These are phyloP conservation scores for Anthracocystis setariae DNA, from an alignment of 1,284 basidiomycete genomes.

Conservation along the genomic window DNA sequence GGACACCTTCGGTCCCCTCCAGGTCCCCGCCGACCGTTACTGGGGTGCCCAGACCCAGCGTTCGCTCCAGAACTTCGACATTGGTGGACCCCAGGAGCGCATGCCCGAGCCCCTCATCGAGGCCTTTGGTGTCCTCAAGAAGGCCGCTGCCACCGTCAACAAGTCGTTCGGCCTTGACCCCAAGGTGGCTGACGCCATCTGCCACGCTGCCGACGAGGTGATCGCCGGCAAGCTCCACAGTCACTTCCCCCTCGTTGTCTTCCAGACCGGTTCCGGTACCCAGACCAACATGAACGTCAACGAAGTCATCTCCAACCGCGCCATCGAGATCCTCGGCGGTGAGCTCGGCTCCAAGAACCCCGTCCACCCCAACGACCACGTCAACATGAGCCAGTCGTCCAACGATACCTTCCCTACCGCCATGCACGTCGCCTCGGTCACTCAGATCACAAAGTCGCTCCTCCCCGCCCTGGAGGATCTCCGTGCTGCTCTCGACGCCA, in stretches of 20 bases:
- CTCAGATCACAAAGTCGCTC: constrained; percentile 82
- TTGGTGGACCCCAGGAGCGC: constrained; percentile 91
- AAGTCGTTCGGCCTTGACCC: constrained; percentile 88
- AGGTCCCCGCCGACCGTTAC: constrained; percentile 92
- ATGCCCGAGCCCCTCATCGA: constrained; percentile 94
- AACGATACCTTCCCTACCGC: constrained; percentile 99
- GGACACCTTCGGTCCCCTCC: constrained; percentile 90
- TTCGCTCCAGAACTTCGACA: constrained; percentile 97
- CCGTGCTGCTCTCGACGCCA: constrained; percentile 82
- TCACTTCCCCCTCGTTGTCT: constrained; percentile 98
- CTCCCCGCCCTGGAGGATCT: constrained; percentile 88
- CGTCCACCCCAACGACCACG: constrained; percentile 99
- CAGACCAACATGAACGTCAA: constrained; percentile 99
- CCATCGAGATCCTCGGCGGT: constrained; percentile 95
- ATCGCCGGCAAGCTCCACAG: constrained; percentile 85
- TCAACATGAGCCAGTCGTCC: constrained; percentile 98
- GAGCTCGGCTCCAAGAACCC: constrained; percentile 95
- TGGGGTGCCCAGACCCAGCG: constrained; percentile 99
- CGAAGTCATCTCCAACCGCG: constrained; percentile 98
- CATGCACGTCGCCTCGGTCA: constrained; percentile 97
- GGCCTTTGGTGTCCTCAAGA: constrained; percentile 97
- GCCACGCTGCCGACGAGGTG: constrained; percentile 94
- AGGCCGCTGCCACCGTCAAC: constrained; percentile 94
- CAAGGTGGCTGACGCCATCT: constrained; percentile 88
- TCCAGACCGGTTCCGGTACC: constrained; percentile 98